Base-by-base conservation (phyloP, 805 yeast species). In the Hermanozyma aechmeae region DNA sequence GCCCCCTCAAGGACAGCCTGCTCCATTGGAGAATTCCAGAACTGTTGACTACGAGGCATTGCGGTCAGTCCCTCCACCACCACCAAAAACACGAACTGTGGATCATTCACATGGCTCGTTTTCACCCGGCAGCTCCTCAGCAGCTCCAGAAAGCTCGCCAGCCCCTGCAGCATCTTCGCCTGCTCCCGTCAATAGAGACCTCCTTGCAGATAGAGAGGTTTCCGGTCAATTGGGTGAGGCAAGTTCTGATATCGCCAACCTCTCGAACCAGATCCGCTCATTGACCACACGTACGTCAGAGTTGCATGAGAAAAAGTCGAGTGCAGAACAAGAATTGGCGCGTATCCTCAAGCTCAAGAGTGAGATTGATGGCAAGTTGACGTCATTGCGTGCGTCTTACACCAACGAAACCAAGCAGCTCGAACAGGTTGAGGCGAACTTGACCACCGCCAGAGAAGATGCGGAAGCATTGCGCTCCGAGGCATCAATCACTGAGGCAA, bases 211-310 rank as follows among this genome's bases (percentile, higher is more conserved):
- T 34, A 44, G 61, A 10, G 82, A 71, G 29, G 67, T 78, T 2
- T 69, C 83, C 2, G 74, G 76, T 16, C 75, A 78, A 45, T 59
- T 85, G 28, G 75, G 94, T 1, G 71, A 73, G 35, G 89, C 95
- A 4, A 75, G 92, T 5, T 71, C 86, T 5, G 95, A 84, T 43
- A 70, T 85, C 51, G 95, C 94, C 11, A 84, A 87, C 42, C 65
- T 82, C 24, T 80, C 94, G 0, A 83, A 79, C 43, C 95, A 87
- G 58, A 78, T 84, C 39, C 75, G 75, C 38, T 80, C 95, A 0
- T 61, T 89, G 39, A 71, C 86, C 1, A 56, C 68, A 14, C 95
- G 86, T 53, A 82, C 93, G 2, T 63, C 81, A 1, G 68, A 66
- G 11, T 65, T 81, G 17, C 77, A 77, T 35, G 79, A 73, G 14